Percentiles rank a stretch among this genome's conserved stretches.
Conservation (phyloP, 768 basidiomycete genomes). For the Thelephora ganbajun region DNA sequence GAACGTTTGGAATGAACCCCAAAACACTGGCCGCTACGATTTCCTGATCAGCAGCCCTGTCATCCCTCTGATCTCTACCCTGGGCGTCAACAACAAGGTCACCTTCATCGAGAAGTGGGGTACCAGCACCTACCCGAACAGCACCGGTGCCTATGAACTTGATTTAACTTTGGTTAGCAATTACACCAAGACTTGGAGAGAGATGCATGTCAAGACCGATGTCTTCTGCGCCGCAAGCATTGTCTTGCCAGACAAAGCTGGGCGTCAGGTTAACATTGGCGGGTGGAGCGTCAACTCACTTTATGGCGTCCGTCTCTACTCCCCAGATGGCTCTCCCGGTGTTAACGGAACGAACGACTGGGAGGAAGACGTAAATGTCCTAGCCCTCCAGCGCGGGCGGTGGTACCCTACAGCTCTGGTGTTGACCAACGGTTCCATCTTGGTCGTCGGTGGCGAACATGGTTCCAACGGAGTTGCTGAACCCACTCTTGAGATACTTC, state of each 20-base stretch:
- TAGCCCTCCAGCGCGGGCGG: slow-evolving; percentile 50
- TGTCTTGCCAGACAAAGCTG: slow-evolving; percentile 61
- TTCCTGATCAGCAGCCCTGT: slow-evolving; percentile 44
- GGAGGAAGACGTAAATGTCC: slow-evolving; percentile 51
- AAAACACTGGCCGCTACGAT: slow-evolving; percentile 56
- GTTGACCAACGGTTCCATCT: slow-evolving; percentile 58
- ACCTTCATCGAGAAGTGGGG: slow-evolving; percentile 66
- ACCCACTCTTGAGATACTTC: slow-evolving; percentile 61
- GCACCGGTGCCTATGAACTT: slow-evolving; percentile 70
- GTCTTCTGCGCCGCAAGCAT: slow-evolving; percentile 70
- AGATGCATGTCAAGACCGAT: slow-evolving; percentile 64
- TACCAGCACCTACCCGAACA: slow-evolving; percentile 45
- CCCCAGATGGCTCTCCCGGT: slow-evolving; percentile 52
- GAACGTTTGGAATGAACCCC: slow-evolving; percentile 52
- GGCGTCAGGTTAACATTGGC: slow-evolving; percentile 49
- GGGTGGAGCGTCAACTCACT: slow-evolving; percentile 65
- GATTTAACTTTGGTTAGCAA: slow-evolving; percentile 42
- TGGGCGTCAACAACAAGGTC: slow-evolving; percentile 74
- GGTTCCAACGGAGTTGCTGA: slow-evolving; percentile 55
- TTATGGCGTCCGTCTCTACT: slow-evolving; percentile 59
- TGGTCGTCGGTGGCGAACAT: slow-evolving; percentile 63
- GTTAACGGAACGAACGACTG: slow-evolving; percentile 67
- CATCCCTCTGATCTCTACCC: slow-evolving; percentile 59
- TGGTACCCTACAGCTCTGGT: slow-evolving; percentile 65
- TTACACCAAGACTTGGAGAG: slow-evolving; percentile 44